Percentiles rank a stretch among this genome's conserved stretches.
phyloP scores from a whole-genome alignment of 441 rosid species.

The Gossypium laxum region DNA sequence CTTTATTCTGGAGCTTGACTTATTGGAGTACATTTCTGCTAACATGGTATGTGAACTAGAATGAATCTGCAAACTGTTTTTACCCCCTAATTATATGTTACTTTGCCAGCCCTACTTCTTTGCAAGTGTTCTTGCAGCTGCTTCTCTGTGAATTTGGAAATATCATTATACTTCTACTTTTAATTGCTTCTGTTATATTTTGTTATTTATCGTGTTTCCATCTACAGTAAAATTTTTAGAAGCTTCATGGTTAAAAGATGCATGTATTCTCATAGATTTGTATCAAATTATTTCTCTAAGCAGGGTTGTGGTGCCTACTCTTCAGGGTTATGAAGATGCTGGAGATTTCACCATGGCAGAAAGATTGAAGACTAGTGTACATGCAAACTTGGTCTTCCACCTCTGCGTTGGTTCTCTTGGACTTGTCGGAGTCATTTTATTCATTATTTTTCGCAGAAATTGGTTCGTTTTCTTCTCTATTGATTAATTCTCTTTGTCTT shows the following conservation, averaged over 20 bases:
- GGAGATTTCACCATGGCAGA: constrained; percentile 69
- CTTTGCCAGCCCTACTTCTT: neutral
- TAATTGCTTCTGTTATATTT: neutral
- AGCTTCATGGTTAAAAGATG: constrained; percentile 15
- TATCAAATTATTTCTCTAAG: constrained; percentile 37
- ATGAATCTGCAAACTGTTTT: neutral
- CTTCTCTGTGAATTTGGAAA: neutral
- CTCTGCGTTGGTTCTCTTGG: constrained; percentile 63
- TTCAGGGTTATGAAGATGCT: constrained; percentile 86
- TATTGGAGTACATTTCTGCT: constrained; percentile 78
- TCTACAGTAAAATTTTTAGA: neutral
- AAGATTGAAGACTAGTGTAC: constrained; percentile 63
- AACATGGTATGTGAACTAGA: constrained; percentile 44
- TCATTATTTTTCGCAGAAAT: constrained; percentile 38
- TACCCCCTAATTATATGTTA: neutral
- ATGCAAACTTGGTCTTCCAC: constrained; percentile 59
- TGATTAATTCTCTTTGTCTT: neutral
- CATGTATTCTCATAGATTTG: constrained; percentile 29
- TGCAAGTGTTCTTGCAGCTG: neutral
- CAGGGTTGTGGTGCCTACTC: constrained; percentile 81
- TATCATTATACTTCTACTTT: neutral
- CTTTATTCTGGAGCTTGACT: constrained; percentile 67
- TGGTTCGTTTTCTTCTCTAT: constrained; percentile 27
- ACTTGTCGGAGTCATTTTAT: constrained; percentile 56
- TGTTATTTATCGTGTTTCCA: neutral